A percentile compares a stretch with the other conserved stretches of the same genome.
phyloP scores from a whole-genome alignment of 148 eudicot species.

The Camellia granthamiana region DNA sequence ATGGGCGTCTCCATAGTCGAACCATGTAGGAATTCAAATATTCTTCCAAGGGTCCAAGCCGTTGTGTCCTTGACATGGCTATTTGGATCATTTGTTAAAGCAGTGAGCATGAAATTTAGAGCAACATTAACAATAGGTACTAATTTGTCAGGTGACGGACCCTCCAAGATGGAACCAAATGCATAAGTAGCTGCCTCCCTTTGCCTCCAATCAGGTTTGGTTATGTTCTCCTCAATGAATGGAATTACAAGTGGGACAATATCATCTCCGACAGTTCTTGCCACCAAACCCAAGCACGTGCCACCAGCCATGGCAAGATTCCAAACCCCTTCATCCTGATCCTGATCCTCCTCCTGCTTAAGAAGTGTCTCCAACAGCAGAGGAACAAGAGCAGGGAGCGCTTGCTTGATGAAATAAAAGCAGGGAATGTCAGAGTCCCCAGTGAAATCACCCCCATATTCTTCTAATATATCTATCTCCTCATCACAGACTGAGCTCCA shows the following conservation, averaged over 20 bases:
- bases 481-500: slow-evolving; percentile 98
- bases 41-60: slow-evolving; percentile 95
- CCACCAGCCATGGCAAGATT: slow-evolving; percentile 98
- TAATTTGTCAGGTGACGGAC: slow-evolving; percentile 91
- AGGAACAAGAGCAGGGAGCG: slow-evolving; percentile 90
- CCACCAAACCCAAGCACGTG: slow-evolving; percentile 92
- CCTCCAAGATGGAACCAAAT: slow-evolving; percentile 92
- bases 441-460: slow-evolving; percentile 76
- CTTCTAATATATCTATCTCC: slow-evolving; percentile 86
- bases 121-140: slow-evolving; percentile 79
- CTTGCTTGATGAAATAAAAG: slow-evolving; percentile 88
- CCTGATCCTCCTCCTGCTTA: slow-evolving; percentile 97
- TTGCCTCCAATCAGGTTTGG: slow-evolving; percentile 87
- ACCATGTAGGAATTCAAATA: slow-evolving; percentile 89
- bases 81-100: slow-evolving; percentile 79
- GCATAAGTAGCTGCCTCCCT: slow-evolving; percentile 95
- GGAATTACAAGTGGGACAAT: slow-evolving; percentile 94
- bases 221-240: slow-evolving; percentile 78
- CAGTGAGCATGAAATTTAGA: slow-evolving; percentile 84
- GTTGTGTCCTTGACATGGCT: slow-evolving; percentile 97
- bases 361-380: slow-evolving; percentile 85
- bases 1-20: slow-evolving; percentile 64
- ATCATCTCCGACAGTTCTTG: slow-evolving; percentile 87
- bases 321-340: slow-evolving; percentile 98
- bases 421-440: slow-evolving; percentile 91